Conservation (phyloP, 2,329 filamentous ascomycete genomes). For the Penicillium palitans region DNA sequence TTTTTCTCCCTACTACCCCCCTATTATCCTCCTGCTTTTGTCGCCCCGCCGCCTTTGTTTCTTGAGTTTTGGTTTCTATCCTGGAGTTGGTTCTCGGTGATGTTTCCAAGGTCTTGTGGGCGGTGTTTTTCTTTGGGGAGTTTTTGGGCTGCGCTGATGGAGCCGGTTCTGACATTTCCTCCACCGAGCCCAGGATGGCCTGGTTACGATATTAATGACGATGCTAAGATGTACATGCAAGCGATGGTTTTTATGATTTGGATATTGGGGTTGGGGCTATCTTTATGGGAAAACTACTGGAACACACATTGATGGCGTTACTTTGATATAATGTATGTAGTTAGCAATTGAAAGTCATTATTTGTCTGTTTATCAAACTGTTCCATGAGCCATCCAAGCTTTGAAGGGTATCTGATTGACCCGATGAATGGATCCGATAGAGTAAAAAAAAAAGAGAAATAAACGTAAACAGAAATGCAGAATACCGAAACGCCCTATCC, state of each 20-base stretch:
- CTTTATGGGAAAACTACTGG: constrained; percentile 17
- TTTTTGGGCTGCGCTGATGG: constrained; percentile 28
- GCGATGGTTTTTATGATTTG: constrained; percentile 37
- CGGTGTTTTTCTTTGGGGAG: constrained; percentile 30
- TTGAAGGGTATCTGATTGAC: constrained; percentile 27
- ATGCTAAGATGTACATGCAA: constrained; percentile 44
- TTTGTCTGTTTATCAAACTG: constrained; percentile 12
- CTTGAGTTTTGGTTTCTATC: constrained; percentile 20
- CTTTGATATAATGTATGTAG: constrained; percentile 22
- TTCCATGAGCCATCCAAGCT: constrained; percentile 2
- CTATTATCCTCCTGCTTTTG: constrained; percentile 2
- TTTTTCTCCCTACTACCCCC: background rate
- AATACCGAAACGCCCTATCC: constrained; percentile 17
- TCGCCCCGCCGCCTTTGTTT: background rate
- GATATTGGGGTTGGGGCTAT: constrained; percentile 22
- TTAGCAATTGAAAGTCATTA: constrained; percentile 22
- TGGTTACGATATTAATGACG: constrained; percentile 42
- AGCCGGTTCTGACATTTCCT: constrained; percentile 30
- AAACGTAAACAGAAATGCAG: constrained; percentile 1
- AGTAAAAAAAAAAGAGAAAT: background rate
- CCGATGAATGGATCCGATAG: constrained; percentile 3
- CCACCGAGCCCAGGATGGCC: constrained; percentile 32
- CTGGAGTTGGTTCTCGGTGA: constrained; percentile 20
- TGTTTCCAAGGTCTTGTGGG: constrained; percentile 24
- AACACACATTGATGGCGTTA: constrained; percentile 22